Evolutionary conservation across 768 basidiomycete species (phyloP).

Genomic region (Mycena albidolilacea): DNA sequence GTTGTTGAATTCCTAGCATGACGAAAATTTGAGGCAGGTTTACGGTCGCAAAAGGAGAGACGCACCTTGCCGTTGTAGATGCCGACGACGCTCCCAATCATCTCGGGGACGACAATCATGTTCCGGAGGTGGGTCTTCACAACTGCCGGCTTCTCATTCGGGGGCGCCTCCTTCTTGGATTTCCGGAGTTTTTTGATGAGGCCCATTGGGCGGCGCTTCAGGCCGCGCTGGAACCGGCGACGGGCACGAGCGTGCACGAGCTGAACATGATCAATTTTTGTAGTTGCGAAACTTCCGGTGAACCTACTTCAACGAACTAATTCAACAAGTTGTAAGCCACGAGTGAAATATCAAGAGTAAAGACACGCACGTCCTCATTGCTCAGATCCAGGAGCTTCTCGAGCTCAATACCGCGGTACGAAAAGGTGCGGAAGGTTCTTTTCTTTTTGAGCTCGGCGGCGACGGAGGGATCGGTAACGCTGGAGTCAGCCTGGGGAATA

Average conservation of each 20-base stretch:
- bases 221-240: constrained; percentile 98
- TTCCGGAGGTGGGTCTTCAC: constrained; percentile 99
- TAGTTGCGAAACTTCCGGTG: constrained; percentile 1
- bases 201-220: constrained; percentile 98
- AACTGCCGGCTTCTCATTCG: constrained; percentile 98
- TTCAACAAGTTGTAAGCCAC: constrained; percentile 15
- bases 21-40: neutral
- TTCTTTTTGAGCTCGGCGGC: constrained; percentile 99
- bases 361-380: constrained; percentile 89
- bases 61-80: constrained; percentile 98
- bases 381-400: constrained; percentile 97
- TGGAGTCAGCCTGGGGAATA: constrained; percentile 76
- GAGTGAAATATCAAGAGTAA: neutral
- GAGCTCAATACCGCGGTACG: constrained; percentile 98
- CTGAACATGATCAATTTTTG: constrained; percentile 54
- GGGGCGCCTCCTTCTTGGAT: constrained; percentile 99
- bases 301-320: constrained; percentile 85
- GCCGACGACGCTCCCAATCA: constrained; percentile 98
- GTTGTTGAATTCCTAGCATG: constrained; percentile 85
- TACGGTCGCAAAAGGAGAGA: constrained; percentile 18
- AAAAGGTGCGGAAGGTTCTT: constrained; percentile 99
- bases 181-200: constrained; percentile 99
- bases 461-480: constrained; percentile 90
- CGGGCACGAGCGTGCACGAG: constrained; percentile 99
- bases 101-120: constrained; percentile 99